Conservation (phyloP, 768 basidiomycete genomes). For the Neoboletus magnificus region DNA sequence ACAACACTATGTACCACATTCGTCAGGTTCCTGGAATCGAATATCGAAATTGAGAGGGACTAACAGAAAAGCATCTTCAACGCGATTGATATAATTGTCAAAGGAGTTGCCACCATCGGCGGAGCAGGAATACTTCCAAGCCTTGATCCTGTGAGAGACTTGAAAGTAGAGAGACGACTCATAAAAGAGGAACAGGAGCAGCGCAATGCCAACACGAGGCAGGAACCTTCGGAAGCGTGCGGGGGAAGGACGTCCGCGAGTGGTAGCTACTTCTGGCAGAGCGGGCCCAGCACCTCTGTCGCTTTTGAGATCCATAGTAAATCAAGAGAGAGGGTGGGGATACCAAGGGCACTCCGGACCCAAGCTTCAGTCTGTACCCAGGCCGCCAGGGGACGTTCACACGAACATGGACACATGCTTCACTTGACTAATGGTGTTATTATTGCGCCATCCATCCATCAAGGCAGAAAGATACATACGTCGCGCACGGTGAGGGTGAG, state of each 20-base stretch:
- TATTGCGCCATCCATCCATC: not conserved
- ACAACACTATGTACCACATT: conserved; percentile 39
- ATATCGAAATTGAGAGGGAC: conserved; percentile 7
- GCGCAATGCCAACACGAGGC: conserved; percentile 1
- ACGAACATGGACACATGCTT: conserved; percentile 4
- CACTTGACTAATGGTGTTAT: not conserved
- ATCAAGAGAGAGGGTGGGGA: not conserved
- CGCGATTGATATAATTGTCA: conserved; percentile 11
- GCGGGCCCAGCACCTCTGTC: conserved; percentile 3
- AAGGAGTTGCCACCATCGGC: not conserved
- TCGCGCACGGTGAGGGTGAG: not conserved
- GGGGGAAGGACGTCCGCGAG: not conserved
- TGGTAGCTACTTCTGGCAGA: conserved; percentile 11
- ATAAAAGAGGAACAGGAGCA: conserved; percentile 13
- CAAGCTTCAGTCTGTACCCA: not conserved
- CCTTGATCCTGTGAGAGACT: not conserved
- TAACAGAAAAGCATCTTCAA: conserved; percentile 37
- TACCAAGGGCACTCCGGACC: no score
- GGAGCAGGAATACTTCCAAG: conserved; percentile 10
- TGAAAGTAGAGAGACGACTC: not conserved
- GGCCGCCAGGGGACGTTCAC: conserved; percentile 1
- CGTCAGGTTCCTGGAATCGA: not conserved
- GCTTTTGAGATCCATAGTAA: conserved; percentile 17
- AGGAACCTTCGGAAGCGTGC: conserved; percentile 3
- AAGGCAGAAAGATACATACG: not conserved